These are phyloP conservation scores for Biscogniauxia mediterranea DNA, from an alignment of 2,329 filamentous ascomycete species.

Conservation along the genomic window DNA sequence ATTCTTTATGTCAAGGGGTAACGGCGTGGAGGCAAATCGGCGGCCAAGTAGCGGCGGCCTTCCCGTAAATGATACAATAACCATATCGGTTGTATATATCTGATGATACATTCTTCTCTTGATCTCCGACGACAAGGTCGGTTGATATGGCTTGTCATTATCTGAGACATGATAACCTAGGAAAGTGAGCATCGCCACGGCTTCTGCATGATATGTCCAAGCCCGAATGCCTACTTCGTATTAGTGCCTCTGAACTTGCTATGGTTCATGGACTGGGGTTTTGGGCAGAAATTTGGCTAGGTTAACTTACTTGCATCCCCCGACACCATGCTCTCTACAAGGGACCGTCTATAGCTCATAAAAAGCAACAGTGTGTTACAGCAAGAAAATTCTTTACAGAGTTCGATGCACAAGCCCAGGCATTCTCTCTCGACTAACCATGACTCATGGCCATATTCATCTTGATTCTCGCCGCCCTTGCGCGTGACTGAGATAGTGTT, in stretches of 20 bases:
- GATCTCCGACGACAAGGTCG: constrained; percentile 24
- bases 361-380: constrained; percentile 27
- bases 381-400: constrained; percentile 28
- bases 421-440: constrained; percentile 20
- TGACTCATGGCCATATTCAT: constrained; percentile 8
- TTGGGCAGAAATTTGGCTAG: too few relatives aligned
- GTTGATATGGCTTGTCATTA: constrained; percentile 15
- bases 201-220: constrained; percentile 29
- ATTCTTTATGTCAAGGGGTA: constrained; percentile 40
- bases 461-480: constrained; percentile 3
- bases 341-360: constrained; percentile 17
- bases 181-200: constrained; percentile 38
- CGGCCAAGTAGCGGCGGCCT: constrained; percentile 39
- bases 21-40: constrained; percentile 37
- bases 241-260: neutral
- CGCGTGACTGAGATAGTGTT: constrained; percentile 7
- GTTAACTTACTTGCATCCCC: constrained; percentile 27
- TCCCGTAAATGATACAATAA: constrained; percentile 41
- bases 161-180: constrained; percentile 49
- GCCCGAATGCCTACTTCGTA: constrained; percentile 23
- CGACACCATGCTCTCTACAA: constrained; percentile 20
- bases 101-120: constrained; percentile 33
- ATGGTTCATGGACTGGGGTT: constrained; percentile 1
- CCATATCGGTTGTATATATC: constrained; percentile 37
- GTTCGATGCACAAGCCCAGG: constrained; percentile 24